Base-by-base conservation (phyloP, 1,284 basidiomycete species). In the Vanrija sp. region DNA sequence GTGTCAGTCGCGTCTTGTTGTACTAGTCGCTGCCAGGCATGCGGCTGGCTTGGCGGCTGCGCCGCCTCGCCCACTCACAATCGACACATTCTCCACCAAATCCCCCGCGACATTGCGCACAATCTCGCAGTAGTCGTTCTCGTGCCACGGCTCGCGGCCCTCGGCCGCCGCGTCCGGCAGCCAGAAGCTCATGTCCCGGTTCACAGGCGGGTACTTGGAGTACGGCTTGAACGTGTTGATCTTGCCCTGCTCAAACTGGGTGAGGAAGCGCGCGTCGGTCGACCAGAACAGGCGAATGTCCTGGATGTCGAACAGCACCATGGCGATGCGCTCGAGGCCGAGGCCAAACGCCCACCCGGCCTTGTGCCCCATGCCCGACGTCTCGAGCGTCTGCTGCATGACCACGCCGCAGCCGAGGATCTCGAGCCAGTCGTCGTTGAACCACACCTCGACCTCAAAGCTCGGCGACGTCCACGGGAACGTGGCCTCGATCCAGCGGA, bases 201-300 rank as follows among this genome's bases (percentile, higher is more conserved):
- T 87, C 71, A 87, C 90, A 15, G 87, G 80, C 5, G 93, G 93
- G 72, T 90, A 92, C 73, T 86, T 89, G 10, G 90, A 94, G 76
- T 92, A 96, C 1, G 89, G 84, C 66, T 84, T 84, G 81, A 96
- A 96, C 0, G 83, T 82, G 7, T 80, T 83, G 61, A 96, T 87
- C 54, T 84, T 75, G n/a, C 85, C 87, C 35, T 81, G 76, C 31
- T 79, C 75, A 76, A 98, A 99, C 66, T 99, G 96, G 10, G 82
- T 81, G 27, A 88, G 76, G 81, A 99, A 99, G 9, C 95, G 86
- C 18, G 81, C 67, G 68, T 99, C 96, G 47, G 79, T 75, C 2
- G 93, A 94, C 96, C 96, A 99, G 81, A 99, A 99, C 14, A 99
- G 80, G n/a, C 96, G 88, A 68, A 99, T 98, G 72, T 99, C 96